Evolutionary conservation across 192 early-diverging fungal species (phyloP).

Genomic region (Dispira parvispora): DNA sequence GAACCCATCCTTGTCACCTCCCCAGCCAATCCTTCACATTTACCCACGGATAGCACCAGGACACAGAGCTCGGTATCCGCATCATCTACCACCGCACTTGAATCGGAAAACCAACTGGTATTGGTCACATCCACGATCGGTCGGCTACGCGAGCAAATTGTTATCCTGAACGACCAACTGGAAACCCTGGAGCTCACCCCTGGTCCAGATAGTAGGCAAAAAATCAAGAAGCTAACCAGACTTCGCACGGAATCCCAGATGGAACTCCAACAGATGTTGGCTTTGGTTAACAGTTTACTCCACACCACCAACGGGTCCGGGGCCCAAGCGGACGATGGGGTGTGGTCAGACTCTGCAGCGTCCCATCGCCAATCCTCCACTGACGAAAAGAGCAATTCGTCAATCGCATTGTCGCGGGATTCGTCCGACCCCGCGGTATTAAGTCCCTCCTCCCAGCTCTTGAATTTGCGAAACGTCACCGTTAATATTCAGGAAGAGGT

Average conservation of each 20-base stretch:
- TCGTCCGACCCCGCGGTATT: background rate
- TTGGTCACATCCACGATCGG: background rate
- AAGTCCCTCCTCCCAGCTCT: background rate
- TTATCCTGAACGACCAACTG: background rate
- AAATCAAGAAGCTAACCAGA: background rate
- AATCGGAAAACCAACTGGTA: background rate
- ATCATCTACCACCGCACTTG: no score
- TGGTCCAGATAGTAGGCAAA: no score
- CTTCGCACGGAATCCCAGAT: background rate
- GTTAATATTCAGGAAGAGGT: slow-evolving; percentile 4
- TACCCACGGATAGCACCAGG: no score
- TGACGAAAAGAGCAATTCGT: background rate
- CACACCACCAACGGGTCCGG: no score
- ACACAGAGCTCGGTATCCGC: no score
- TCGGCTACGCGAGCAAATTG: background rate
- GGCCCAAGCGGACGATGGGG: no score
- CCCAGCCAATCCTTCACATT: no score
- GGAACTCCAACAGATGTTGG: background rate
- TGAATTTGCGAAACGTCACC: slow-evolving; percentile 5
- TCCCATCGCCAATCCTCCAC: background rate
- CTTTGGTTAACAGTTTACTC: background rate
- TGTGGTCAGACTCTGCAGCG: background rate
- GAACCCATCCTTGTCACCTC: no score
- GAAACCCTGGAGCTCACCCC: no score
- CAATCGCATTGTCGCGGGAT: background rate